Evolutionary conservation across 2,329 filamentous ascomycete species (phyloP).

Genomic region (Paraphoma sp.): DNA sequence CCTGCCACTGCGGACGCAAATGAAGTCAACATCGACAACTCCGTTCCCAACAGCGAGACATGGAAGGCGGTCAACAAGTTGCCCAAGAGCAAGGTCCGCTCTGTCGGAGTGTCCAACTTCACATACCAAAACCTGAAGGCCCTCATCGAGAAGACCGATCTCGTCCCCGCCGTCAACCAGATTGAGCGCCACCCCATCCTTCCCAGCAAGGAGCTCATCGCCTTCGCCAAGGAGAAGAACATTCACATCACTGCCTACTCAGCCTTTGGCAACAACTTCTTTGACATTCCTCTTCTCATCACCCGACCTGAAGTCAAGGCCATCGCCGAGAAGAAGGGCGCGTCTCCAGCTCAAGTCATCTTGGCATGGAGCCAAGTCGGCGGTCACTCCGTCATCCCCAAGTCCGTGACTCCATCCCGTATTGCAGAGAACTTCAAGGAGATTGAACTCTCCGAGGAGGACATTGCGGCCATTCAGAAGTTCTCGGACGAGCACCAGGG

Average conservation of each 20-base stretch:
- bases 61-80: conserved; percentile 49
- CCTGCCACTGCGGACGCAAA: conserved; percentile 58
- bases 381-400: conserved; percentile 38
- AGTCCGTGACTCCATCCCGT: conserved; percentile 33
- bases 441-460: conserved; percentile 31
- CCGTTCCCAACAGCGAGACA: conserved; percentile 36
- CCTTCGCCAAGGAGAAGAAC: conserved; percentile 39
- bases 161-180: conserved; percentile 39
- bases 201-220: conserved; percentile 36
- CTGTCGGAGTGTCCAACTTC: conserved; percentile 41
- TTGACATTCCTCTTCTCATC: conserved; percentile 66
- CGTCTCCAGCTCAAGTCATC: conserved; percentile 78
- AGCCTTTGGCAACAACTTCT: conserved; percentile 54
- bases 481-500: conserved; percentile 58
- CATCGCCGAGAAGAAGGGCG: conserved; percentile 68
- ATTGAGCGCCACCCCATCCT: conserved; percentile 41
- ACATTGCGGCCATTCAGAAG: conserved; percentile 40
- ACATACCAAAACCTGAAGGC: conserved; percentile 54
- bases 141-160: conserved; percentile 58
- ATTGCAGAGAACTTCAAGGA: conserved; percentile 40
- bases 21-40: conserved; percentile 52
- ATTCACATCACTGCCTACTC: conserved; percentile 43
- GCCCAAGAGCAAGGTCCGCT: conserved; percentile 46
- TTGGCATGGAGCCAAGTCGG: conserved; percentile 86
- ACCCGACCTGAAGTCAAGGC: conserved; percentile 71